phyloP scores from a whole-genome alignment of 2,329 filamentous ascomycete species.

The Microsporum canis region DNA sequence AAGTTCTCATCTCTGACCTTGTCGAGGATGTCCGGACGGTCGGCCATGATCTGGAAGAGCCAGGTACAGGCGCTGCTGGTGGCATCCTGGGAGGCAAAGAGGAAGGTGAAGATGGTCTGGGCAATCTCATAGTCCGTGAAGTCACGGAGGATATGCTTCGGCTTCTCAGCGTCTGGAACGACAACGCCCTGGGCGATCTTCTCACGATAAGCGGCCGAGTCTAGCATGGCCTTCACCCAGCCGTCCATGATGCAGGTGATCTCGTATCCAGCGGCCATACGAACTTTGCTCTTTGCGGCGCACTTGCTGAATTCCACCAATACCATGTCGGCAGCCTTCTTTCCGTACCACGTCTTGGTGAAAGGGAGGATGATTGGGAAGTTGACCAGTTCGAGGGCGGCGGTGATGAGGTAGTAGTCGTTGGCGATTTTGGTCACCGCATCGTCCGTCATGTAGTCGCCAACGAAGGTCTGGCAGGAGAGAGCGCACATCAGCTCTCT shows the following conservation, averaged over 20 bases:
- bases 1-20: conserved; percentile 88
- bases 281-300: conserved; percentile 82
- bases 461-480: conserved; percentile 92
- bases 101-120: conserved; percentile 88
- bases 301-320: conserved; percentile 82
- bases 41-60: conserved; percentile 88
- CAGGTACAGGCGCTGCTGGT: conserved; percentile 88
- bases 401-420: conserved; percentile 95
- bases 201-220: conserved; percentile 71
- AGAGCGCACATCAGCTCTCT: conserved; percentile 91
- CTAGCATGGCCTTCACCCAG: conserved; percentile 81
- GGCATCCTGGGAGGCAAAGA: conserved; percentile 95
- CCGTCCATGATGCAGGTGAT: conserved; percentile 89
- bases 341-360: conserved; percentile 94
- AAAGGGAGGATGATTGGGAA: conserved; percentile 93
- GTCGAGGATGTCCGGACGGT: conserved; percentile 84
- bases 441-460: conserved; percentile 85
- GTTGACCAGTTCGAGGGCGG: conserved; percentile 91
- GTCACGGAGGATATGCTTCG: conserved; percentile 65
- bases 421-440: conserved; percentile 88
- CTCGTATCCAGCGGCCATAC: conserved; percentile 79
- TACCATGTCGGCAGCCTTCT: conserved; percentile 89
- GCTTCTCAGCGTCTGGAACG: conserved; percentile 64
- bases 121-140: conserved; percentile 87
- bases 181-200: conserved; percentile 60